Percentiles rank a stretch among this genome's conserved stretches.
Conservation (phyloP, 2,329 filamentous ascomycete species). For the Epichloe scottii region DNA sequence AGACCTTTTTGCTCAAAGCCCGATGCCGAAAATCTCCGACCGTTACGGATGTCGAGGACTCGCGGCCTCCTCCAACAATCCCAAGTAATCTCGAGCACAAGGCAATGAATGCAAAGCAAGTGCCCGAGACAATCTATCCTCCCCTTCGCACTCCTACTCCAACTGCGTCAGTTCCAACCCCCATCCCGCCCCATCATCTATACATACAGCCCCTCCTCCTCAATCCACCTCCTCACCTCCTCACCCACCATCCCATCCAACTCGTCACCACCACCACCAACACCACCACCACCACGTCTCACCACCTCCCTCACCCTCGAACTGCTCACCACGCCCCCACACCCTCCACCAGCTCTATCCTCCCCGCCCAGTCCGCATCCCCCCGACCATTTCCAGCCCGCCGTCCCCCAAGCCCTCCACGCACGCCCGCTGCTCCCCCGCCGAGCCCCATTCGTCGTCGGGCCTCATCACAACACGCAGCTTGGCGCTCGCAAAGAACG, state of each 20-base stretch:
- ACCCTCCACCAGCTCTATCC: conserved; percentile 47
- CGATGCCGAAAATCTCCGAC: too few relatives aligned
- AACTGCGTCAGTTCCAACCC: too few relatives aligned
- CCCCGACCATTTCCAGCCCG: conserved; percentile 39
- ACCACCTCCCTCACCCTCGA: conserved; percentile 52
- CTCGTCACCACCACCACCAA: conserved; percentile 34
- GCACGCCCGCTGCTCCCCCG: conserved; percentile 34
- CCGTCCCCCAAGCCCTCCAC: conserved; percentile 35
- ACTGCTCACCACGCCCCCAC: conserved; percentile 34
- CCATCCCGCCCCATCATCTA: too few relatives aligned
- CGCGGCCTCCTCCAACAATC: too few relatives aligned
- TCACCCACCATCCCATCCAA: conserved; percentile 42
- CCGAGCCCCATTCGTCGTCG: conserved; percentile 44
- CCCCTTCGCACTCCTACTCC: too few relatives aligned
- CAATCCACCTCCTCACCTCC: conserved; percentile 46
- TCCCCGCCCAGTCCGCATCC: conserved; percentile 43
- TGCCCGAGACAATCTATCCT: too few relatives aligned
- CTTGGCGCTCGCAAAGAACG: conserved; percentile 50
- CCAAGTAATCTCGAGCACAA: too few relatives aligned
- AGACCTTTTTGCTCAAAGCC: too few relatives aligned
- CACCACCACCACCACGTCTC: conserved; percentile 32
- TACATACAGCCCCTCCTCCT: conserved; percentile 41
- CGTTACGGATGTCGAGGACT: too few relatives aligned
- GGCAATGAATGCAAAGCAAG: too few relatives aligned
- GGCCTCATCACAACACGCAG: conserved; percentile 53